Evolutionary conservation across 805 yeast species (phyloP).

Genomic region (Barnettozyma californica): DNA sequence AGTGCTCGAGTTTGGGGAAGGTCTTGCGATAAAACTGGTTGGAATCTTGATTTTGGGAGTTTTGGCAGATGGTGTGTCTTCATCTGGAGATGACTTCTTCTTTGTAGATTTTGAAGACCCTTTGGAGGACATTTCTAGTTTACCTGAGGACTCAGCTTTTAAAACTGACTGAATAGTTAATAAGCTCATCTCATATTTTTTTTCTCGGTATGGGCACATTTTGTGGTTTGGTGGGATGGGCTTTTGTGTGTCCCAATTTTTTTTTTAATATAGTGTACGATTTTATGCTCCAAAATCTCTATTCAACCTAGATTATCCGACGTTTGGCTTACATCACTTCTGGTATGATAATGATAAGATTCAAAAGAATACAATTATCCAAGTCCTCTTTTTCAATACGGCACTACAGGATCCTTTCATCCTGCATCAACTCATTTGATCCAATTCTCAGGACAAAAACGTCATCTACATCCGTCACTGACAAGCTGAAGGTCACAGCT

Average conservation of each 20-base stretch:
- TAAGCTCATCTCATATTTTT: background rate
- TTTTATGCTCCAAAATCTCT: background rate
- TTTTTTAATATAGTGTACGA: too few species aligned
- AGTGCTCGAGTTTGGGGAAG: slow-evolving; percentile 24
- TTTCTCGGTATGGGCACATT: background rate
- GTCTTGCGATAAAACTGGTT: slow-evolving; percentile 34
- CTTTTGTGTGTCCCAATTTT: background rate
- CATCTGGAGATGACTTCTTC: slow-evolving; percentile 12
- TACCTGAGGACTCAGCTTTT: background rate
- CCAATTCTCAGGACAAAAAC: slow-evolving; percentile 1
- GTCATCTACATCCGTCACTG: background rate
- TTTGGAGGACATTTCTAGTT: slow-evolving; percentile 5
- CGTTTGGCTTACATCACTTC: background rate
- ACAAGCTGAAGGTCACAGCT: background rate
- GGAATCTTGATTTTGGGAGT: slow-evolving; percentile 32
- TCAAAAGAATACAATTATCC: background rate
- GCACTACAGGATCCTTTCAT: slow-evolving; percentile 4
- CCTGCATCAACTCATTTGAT: slow-evolving; percentile 2
- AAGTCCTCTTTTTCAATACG: background rate
- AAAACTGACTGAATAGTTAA: too few species aligned
- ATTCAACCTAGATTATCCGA: background rate
- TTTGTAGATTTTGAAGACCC: slow-evolving; percentile 11
- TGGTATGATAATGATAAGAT: background rate
- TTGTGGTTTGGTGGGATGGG: background rate
- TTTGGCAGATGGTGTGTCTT: slow-evolving; percentile 16